phyloP scores from a whole-genome alignment of 2,329 filamentous ascomycete genomes.

The Arthrobotrys conoides region DNA sequence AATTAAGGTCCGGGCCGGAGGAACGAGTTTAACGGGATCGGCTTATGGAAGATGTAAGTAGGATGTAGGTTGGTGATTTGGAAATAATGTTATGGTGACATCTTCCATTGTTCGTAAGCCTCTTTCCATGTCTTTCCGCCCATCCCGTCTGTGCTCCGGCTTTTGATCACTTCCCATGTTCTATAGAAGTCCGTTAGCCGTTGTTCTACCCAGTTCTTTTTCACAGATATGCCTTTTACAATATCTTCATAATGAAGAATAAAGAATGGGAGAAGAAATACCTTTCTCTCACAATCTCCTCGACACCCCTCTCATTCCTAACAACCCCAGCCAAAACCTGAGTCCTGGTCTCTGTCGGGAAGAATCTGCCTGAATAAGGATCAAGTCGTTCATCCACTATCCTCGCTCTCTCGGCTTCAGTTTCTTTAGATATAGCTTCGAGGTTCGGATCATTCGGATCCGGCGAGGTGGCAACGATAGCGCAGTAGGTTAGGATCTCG shows the following conservation, averaged over 20 bases:
- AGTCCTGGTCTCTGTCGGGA: constrained; percentile 82
- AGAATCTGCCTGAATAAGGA: constrained; percentile 89
- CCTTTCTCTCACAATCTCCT: constrained; percentile 82
- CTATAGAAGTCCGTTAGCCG: constrained; percentile 26
- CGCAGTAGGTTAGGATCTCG: constrained; percentile 90
- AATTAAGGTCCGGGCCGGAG: constrained; percentile 8
- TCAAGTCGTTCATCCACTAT: constrained; percentile 90
- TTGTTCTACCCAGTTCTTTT: too few relatives aligned
- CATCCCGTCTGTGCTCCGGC: constrained; percentile 49
- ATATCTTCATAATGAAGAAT: not conserved
- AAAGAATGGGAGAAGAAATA: not conserved
- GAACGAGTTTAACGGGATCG: not conserved
- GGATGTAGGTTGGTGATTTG: too few relatives aligned
- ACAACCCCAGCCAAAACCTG: constrained; percentile 82
- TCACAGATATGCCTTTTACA: too few relatives aligned
- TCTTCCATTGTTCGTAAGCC: constrained; percentile 52
- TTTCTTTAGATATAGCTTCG: constrained; percentile 78
- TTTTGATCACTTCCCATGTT: constrained; percentile 53
- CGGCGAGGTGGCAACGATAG: constrained; percentile 85
- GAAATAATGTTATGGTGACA: constrained; percentile 1
- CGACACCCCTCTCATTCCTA: constrained; percentile 81
- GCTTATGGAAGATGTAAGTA: not conserved
- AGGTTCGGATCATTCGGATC: constrained; percentile 89
- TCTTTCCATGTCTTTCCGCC: constrained; percentile 48
- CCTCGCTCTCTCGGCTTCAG: constrained; percentile 77